Percentiles rank a stretch among this genome's conserved stretches.
These are phyloP conservation scores for Reticulascus tulasneorum DNA, from an alignment of 2,329 filamentous ascomycete species.

Conservation along the genomic window DNA sequence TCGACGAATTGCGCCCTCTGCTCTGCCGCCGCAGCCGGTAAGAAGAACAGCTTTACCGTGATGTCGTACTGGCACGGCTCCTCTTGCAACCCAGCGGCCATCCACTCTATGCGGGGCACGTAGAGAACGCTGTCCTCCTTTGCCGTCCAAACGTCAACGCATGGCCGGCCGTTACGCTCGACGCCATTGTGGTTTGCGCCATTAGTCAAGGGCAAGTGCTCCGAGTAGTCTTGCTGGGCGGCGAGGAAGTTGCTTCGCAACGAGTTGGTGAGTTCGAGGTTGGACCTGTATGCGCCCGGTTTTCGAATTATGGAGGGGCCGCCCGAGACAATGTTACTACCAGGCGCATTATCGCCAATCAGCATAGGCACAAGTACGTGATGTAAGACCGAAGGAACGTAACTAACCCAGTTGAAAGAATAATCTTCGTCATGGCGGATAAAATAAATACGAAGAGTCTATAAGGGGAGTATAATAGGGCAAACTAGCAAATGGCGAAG, in stretches of 20 bases:
- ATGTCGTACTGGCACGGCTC: constrained; percentile 86
- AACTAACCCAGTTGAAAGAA: constrained; percentile 80
- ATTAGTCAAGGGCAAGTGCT: constrained; percentile 21
- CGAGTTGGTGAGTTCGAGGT: constrained; percentile 86
- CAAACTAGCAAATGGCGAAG: constrained; percentile 1
- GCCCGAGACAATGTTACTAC: constrained; percentile 76
- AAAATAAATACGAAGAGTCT: not conserved
- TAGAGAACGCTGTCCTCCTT: constrained; percentile 57
- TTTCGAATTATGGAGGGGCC: constrained; percentile 82
- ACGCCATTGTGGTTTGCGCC: constrained; percentile 24
- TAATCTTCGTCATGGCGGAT: constrained; percentile 65
- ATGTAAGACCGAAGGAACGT: constrained; percentile 18
- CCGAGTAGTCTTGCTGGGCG: constrained; percentile 60
- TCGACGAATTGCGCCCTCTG: constrained; percentile 66
- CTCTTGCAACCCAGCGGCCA: constrained; percentile 68
- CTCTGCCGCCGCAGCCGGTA: constrained; percentile 64
- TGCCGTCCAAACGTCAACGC: constrained; percentile 62
- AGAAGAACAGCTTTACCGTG: constrained; percentile 91
- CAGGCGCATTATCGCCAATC: constrained; percentile 10
- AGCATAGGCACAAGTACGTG: constrained; percentile 6
- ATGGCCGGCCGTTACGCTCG: constrained; percentile 22
- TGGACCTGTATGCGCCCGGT: constrained; percentile 75
- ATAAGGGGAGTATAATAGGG: not conserved
- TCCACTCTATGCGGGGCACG: constrained; percentile 74
- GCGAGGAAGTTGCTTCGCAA: constrained; percentile 78